Conservation (phyloP, 140 eudicot species). For the Bidens hawaiensis region DNA sequence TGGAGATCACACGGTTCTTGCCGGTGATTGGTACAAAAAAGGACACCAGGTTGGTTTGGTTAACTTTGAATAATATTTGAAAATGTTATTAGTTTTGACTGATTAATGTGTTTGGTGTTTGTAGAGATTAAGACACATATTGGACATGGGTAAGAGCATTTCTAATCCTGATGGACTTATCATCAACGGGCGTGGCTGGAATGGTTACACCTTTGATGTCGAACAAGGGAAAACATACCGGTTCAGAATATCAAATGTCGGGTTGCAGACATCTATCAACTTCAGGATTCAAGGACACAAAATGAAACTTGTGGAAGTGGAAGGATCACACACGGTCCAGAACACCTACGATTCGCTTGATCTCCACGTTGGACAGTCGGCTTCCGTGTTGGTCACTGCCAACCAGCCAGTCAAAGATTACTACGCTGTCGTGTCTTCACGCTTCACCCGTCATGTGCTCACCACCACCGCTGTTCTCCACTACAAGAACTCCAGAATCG, state of each 20-base stretch:
- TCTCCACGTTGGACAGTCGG: slow-evolving; percentile 87
- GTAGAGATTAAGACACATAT: slow-evolving; percentile 56
- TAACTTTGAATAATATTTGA: not conserved
- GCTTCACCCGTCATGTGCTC: slow-evolving; percentile 68
- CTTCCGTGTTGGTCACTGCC: slow-evolving; percentile 81
- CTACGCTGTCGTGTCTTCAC: slow-evolving; percentile 76
- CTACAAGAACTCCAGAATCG: slow-evolving; percentile 59
- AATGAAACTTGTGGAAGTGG: slow-evolving; percentile 84
- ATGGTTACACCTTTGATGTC: slow-evolving; percentile 75
- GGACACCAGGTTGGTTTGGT: slow-evolving; percentile 60
- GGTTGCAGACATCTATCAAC: slow-evolving; percentile 77
- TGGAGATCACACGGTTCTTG: slow-evolving; percentile 78
- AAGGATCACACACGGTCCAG: slow-evolving; percentile 93
- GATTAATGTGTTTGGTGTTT: not conserved
- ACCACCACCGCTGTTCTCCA: slow-evolving; percentile 84
- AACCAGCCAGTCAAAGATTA: slow-evolving; percentile 77
- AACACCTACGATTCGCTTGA: slow-evolving; percentile 70
- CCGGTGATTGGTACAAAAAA: slow-evolving; percentile 91
- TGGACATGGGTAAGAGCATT: slow-evolving; percentile 72
- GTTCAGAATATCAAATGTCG: slow-evolving; percentile 92
- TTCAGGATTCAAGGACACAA: slow-evolving; percentile 88
- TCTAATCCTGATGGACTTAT: slow-evolving; percentile 82
- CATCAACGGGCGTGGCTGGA: slow-evolving; percentile 96
- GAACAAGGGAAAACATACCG: slow-evolving; percentile 86
- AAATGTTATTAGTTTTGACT: no score